Evolutionary conservation across 2,329 filamentous ascomycete species (phyloP), one percentile per base, ranked within the genome.

Genomic region (Microdochium paspali): DNA sequence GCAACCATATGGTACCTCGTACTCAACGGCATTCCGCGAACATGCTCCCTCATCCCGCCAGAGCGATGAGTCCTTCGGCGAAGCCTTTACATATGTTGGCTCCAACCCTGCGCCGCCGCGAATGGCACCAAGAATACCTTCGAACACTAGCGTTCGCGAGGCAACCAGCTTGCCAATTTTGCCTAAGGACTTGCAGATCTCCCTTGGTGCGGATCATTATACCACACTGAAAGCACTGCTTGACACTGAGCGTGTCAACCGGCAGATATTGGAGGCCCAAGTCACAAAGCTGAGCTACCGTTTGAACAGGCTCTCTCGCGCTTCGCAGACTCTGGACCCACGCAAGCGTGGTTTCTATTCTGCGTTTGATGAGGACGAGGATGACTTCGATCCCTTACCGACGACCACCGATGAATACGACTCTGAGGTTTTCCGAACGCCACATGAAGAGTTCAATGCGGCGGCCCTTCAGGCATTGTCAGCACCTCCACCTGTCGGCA

Each of bases 191-290:
- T 54, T 53, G 3, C 47, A 56, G 6, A 61, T 58, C 7, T 49
- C 59, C 1, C 62, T 71, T 21, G 66, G 66, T 2, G 57, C 62
- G 15, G 72, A 78, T 44, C 70, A 77, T 45, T 77, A 76, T 50
- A 66, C 66, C 6, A 70, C 67, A 2, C 65, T 83, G 15, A 59
- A 74, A 24, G 66, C 70, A 15, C 67, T 82, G 47, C 66, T 84
- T 24, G 73, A 80, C 48, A 68, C 70, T 1, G 80, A 84, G 58
- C 76, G 79, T 24, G 69, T 70, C 1, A 75, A 76, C 4, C 71
- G 80, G 4, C 67, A 73, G 48, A 66, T 70, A 3, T 69, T 84
- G 4, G 80, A 83, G 58, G 63, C 66, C 2, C 71, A 81, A 49
- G 76, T 84, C 26, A 73, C 68, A 48, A 72, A 68, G 39, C 65